phyloP scores from a whole-genome alignment of 352 stramenopile species.

The Phytophthora nicotianae region DNA sequence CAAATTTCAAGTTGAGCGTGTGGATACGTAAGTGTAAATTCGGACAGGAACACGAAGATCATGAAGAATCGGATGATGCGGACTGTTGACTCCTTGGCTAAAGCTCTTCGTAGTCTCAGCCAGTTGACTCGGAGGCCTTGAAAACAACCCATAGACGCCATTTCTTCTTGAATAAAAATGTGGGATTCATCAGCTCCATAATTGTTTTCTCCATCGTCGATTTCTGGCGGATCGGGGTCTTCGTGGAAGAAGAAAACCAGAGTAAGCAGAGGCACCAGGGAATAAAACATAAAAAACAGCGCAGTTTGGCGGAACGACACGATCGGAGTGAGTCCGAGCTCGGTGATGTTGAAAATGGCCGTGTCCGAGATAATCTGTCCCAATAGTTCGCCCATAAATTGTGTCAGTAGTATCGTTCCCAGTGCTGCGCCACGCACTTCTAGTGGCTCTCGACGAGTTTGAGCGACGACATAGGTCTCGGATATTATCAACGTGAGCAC shows the following conservation, averaged over 20 bases:
- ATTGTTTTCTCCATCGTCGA: conserved; percentile 26
- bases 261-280: conserved; percentile 46
- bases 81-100: conserved; percentile 48
- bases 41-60: conserved; percentile 61
- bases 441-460: conserved; percentile 55
- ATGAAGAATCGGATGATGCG: conserved; percentile 60
- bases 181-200: conserved; percentile 11
- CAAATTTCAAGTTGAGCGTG: conserved; percentile 49
- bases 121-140: conserved; percentile 20
- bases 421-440: conserved; percentile 39
- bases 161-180: conserved; percentile 5
- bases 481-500: conserved; percentile 54
- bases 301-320: conserved; percentile 50
- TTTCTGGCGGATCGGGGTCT: conserved; percentile 31
- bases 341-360: conserved; percentile 57
- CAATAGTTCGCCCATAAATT: conserved; percentile 53
- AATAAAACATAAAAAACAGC: conserved; percentile 57
- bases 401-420: conserved; percentile 54
- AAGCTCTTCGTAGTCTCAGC: conserved; percentile 30
- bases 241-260: conserved; percentile 51
- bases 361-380: conserved; percentile 54
- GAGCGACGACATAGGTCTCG: conserved; percentile 62
- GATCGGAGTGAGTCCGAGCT: conserved; percentile 46
- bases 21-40: conserved; percentile 62
- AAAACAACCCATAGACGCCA: conserved; percentile 11